These are phyloP conservation scores for Didymella sp. DNA, from an alignment of 2,329 filamentous ascomycete species.

Conservation along the genomic window DNA sequence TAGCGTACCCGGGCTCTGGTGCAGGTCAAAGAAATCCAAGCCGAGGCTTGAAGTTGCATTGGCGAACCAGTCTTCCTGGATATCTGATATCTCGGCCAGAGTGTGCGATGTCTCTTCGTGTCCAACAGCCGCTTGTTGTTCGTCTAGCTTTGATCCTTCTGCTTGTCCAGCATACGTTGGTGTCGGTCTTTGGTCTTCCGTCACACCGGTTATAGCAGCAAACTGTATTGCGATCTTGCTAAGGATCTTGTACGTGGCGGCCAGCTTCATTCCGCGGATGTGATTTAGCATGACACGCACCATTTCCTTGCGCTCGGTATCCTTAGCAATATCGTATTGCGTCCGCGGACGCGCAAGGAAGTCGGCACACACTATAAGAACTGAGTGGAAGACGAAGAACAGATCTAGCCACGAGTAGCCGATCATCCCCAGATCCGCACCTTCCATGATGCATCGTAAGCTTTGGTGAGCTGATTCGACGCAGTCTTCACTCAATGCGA, in stretches of 20 bases:
- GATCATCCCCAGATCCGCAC: constrained; percentile 25
- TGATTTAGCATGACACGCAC: constrained; percentile 30
- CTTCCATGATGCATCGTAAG: constrained; percentile 30
- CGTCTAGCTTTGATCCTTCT: constrained; percentile 8
- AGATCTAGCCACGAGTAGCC: constrained; percentile 34
- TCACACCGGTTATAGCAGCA: constrained; percentile 32
- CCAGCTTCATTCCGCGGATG: constrained; percentile 26
- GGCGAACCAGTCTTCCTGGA: constrained; percentile 33
- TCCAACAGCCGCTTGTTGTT: constrained; percentile 7
- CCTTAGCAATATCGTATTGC: constrained; percentile 27
- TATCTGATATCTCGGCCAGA: constrained; percentile 22
- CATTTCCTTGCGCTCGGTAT: constrained; percentile 30
- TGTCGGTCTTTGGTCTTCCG: constrained; percentile 12
- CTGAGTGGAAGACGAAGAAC: constrained; percentile 37
- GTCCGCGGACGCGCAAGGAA: constrained; percentile 35
- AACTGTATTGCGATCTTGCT: constrained; percentile 34
- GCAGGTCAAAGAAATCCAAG: constrained; percentile 30
- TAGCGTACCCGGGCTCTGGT: background rate
- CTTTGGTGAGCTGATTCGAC: constrained; percentile 35
- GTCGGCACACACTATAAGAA: constrained; percentile 37
- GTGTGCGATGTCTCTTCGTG: constrained; percentile 17
- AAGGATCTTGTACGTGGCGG: constrained; percentile 33
- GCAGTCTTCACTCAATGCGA: constrained; percentile 36
- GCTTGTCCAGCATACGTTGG: background rate
- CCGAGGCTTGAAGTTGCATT: constrained; percentile 30